A percentile compares a stretch with the other conserved stretches of the same genome.
phyloP scores from a whole-genome alignment of 768 basidiomycete species.

The Agaricus subrufescens region DNA sequence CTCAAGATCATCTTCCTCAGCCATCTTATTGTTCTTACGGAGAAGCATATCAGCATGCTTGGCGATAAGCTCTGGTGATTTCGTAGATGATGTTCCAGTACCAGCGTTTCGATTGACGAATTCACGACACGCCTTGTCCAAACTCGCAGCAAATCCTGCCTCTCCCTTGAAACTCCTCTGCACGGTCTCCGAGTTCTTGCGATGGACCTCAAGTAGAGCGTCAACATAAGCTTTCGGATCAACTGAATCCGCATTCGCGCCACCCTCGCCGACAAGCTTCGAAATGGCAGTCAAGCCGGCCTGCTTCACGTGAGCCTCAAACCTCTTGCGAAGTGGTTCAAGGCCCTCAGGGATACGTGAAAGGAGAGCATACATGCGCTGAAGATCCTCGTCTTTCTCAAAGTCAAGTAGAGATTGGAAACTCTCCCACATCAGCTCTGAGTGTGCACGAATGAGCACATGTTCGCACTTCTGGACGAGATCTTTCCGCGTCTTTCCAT shows the following conservation, averaged over 20 bases:
- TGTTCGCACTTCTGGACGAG: slow-evolving; percentile 87
- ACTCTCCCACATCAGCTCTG: slow-evolving; percentile 89
- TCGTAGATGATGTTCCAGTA: slow-evolving; percentile 82
- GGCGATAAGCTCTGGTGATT: slow-evolving; percentile 92
- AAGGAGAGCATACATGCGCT: slow-evolving; percentile 93
- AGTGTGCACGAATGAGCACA: slow-evolving; percentile 88
- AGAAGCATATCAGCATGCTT: slow-evolving; percentile 91
- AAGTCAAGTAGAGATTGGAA: slow-evolving; percentile 92
- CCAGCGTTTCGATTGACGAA: slow-evolving; percentile 95
- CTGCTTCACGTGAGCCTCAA: slow-evolving; percentile 94
- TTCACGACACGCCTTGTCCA: slow-evolving; percentile 96
- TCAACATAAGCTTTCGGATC: slow-evolving; percentile 98
- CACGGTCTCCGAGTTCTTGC: slow-evolving; percentile 92
- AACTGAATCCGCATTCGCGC: slow-evolving; percentile 57
- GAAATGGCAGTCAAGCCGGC: slow-evolving; percentile 82
- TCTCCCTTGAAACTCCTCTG: slow-evolving; percentile 91
- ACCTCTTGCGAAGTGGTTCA: slow-evolving; percentile 89
- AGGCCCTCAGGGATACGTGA: slow-evolving; percentile 92
- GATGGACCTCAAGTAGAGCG: slow-evolving; percentile 87
- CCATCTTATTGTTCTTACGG: slow-evolving; percentile 95
- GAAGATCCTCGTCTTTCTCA: slow-evolving; percentile 94
- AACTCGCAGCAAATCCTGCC: slow-evolving; percentile 90
- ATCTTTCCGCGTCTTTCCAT: slow-evolving; percentile 85
- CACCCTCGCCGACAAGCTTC: slow-evolving; percentile 66
- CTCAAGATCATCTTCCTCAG: slow-evolving; percentile 92